phyloP scores from a whole-genome alignment of 257 asterid species.

The Vinca minor region DNA sequence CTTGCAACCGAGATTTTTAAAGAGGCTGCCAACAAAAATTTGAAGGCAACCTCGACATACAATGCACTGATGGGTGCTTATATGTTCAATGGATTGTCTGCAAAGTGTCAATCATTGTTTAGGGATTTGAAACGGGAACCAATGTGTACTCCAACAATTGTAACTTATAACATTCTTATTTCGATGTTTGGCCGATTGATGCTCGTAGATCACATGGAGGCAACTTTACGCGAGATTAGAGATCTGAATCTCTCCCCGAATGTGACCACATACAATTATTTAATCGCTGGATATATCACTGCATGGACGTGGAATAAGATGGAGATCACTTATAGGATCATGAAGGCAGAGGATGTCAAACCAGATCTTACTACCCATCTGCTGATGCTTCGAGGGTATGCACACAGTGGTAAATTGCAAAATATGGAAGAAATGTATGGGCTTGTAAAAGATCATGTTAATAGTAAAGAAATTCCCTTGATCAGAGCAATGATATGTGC shows the following conservation, averaged over 20 bases:
- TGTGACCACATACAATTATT: slow-evolving; percentile 40
- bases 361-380: slow-evolving; percentile 46
- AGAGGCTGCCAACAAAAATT: slow-evolving; percentile 50
- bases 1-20: slow-evolving; percentile 61
- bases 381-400: slow-evolving; percentile 80
- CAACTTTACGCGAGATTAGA: slow-evolving; percentile 41
- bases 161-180: slow-evolving; percentile 77
- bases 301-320: slow-evolving; percentile 85
- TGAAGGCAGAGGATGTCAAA: slow-evolving; percentile 42
- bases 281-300: slow-evolving; percentile 71
- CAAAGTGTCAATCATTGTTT: slow-evolving; percentile 51
- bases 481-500: slow-evolving; percentile 66
- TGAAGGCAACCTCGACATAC: slow-evolving; percentile 41
- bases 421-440: slow-evolving; percentile 73
- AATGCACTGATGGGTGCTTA: slow-evolving; percentile 75
- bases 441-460: slow-evolving; percentile 40
- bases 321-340: slow-evolving; percentile 51
- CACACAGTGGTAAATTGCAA: slow-evolving; percentile 55
- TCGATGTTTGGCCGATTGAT: slow-evolving; percentile 56
- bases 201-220: slow-evolving; percentile 77
- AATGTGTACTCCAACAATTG: slow-evolving; percentile 49
- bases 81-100: slow-evolving; percentile 34
- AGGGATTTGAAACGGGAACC: slow-evolving; percentile 49
- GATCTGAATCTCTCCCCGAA: slow-evolving; percentile 44
- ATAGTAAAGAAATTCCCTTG: slow-evolving; percentile 28